A percentile compares a stretch with the other conserved stretches of the same genome.
These are phyloP conservation scores for Prunella vulgaris DNA, from an alignment of 257 asterid genomes.

Conservation along the genomic window DNA sequence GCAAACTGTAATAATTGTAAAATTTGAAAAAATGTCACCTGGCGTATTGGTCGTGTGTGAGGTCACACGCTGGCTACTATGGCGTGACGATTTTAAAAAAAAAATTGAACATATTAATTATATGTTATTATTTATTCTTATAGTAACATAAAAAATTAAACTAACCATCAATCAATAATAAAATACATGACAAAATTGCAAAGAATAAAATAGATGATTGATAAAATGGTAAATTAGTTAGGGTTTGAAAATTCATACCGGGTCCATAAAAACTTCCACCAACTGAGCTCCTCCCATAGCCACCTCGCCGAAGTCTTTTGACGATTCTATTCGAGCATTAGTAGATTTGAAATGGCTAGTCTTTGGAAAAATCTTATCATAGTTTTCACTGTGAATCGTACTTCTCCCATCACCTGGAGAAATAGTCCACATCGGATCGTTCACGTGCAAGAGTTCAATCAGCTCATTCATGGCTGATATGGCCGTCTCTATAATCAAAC, in stretches of 20 bases:
- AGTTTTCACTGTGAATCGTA: slow-evolving; percentile 39
- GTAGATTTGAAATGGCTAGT: slow-evolving; percentile 24
- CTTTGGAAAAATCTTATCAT: slow-evolving; percentile 48
- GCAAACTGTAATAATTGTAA: too few species aligned
- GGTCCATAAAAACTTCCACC: slow-evolving; percentile 45
- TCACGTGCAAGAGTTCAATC: slow-evolving; percentile 37
- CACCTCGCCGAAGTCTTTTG: slow-evolving; percentile 56
- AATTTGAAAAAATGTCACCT: too few species aligned
- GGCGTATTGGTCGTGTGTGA: too few species aligned
- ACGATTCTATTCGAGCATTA: slow-evolving; percentile 57
- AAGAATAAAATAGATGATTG: background rate
- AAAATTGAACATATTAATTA: too few species aligned
- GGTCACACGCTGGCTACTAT: too few species aligned
- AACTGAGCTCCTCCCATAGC: slow-evolving; percentile 38
- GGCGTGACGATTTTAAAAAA: too few species aligned
- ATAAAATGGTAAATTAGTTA: too few species aligned
- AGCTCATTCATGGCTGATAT: slow-evolving; percentile 50
- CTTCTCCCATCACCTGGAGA: slow-evolving; percentile 37
- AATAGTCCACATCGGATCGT: slow-evolving; percentile 57
- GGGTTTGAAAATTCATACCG: slow-evolving; percentile 27
- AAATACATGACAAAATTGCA: too few species aligned
- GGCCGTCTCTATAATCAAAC: slow-evolving; percentile 28
- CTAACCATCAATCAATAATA: too few species aligned
- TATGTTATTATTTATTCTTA: too few species aligned
- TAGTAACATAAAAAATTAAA: too few species aligned